phyloP scores from a whole-genome alignment of 1,284 basidiomycete species.

The Uromyces viciae-fabae region DNA sequence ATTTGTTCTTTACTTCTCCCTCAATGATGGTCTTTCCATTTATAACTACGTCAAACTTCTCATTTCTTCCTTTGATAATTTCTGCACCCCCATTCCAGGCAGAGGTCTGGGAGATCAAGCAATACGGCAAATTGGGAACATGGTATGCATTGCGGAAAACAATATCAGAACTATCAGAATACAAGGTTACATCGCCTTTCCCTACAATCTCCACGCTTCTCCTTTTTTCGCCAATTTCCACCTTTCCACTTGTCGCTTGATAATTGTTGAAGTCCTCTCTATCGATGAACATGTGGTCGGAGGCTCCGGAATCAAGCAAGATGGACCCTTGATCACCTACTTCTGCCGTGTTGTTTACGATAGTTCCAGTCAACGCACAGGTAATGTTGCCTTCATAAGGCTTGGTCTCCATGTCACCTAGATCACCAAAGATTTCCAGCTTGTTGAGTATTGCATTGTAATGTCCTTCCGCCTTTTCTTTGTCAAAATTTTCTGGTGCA shows the following conservation, averaged over 20 bases:
- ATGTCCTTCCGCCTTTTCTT: not conserved
- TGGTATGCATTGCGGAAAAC: not conserved
- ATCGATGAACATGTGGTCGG: slow-evolving; percentile 3
- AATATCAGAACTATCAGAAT: not conserved
- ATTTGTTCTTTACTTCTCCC: not conserved
- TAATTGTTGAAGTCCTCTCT: slow-evolving; percentile 3
- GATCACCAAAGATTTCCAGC: not conserved
- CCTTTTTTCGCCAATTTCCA: not conserved
- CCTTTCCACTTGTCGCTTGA: not conserved
- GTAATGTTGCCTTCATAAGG: not conserved
- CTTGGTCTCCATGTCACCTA: not conserved
- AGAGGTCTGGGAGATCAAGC: not conserved
- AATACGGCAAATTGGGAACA: slow-evolving; percentile 7
- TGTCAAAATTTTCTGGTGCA: not conserved
- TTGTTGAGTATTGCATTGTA: not conserved
- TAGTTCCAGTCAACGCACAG: not conserved
- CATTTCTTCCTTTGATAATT: not conserved
- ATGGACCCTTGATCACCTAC: not conserved
- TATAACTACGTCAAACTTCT: not conserved
- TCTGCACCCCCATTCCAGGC: not conserved
- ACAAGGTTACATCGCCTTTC: not conserved
- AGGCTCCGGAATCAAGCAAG: not conserved
- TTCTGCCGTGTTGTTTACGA: not conserved
- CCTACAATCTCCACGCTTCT: not conserved
- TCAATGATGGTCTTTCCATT: not conserved